Evolutionary conservation across 306 rosid genomes (phyloP).

Genomic region (Trifolium fragiferum): DNA sequence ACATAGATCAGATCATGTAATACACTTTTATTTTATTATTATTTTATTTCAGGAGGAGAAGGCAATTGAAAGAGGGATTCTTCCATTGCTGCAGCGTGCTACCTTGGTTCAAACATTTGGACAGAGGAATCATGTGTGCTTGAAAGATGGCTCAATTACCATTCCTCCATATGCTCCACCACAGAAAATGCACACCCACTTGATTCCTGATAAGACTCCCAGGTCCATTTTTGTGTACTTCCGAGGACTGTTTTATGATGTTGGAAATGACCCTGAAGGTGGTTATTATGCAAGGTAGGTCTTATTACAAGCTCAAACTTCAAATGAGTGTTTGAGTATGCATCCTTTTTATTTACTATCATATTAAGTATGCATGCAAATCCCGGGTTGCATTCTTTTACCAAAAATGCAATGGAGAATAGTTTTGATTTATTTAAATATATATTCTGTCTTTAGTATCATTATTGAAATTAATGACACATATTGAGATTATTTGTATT

Average conservation of each 20-base stretch:
- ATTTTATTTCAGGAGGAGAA: conserved; percentile 74
- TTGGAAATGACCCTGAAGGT: conserved; percentile 96
- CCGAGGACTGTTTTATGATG: conserved; percentile 91
- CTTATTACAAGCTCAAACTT: conserved; percentile 12
- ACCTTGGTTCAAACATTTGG: conserved; percentile 95
- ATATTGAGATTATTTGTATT: conserved; percentile 24
- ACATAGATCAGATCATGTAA: conserved; percentile 19
- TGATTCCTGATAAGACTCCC: conserved; percentile 79
- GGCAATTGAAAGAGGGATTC: conserved; percentile 92
- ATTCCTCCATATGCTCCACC: conserved; percentile 95
- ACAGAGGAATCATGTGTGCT: conserved; percentile 85
- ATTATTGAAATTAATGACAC: conserved; percentile 24
- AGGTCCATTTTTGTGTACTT: conserved; percentile 90
- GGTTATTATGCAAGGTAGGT: conserved; percentile 92
- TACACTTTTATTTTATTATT: conserved; percentile 17
- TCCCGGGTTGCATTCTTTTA: conserved; percentile 4
- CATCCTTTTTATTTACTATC: conserved; percentile 15
- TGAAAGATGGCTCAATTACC: conserved; percentile 85
- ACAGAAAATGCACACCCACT: conserved; percentile 87
- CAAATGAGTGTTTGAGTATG: conserved; percentile 19
- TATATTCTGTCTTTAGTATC: conserved; percentile 24
- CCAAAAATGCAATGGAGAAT: conserved; percentile 7
- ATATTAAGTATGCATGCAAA: conserved; percentile 10
- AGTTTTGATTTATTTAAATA: neutral
- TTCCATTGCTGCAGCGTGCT: conserved; percentile 74